Percentiles rank a stretch among this genome's conserved stretches.
Conservation (phyloP, 1,139 yeast species). For the Zygosaccharomyces sapae region DNA sequence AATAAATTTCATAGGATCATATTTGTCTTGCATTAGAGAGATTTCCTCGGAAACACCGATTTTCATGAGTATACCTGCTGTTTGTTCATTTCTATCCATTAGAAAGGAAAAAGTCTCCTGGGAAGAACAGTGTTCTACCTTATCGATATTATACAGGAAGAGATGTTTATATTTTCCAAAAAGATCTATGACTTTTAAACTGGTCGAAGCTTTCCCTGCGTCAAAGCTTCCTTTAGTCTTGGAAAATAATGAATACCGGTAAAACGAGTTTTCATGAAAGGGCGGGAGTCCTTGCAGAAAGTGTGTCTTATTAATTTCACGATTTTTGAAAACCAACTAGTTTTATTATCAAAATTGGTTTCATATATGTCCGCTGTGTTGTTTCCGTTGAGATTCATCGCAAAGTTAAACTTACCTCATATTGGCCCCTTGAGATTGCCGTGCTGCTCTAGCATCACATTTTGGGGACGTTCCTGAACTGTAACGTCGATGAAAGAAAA, state of each 20-base stretch:
- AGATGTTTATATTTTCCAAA: slow-evolving; percentile 34
- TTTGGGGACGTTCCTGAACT: no score
- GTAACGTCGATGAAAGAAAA: no score
- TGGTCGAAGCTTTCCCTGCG: slow-evolving; percentile 62
- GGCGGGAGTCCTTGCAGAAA: neutral
- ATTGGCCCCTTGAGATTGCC: slow-evolving; percentile 22
- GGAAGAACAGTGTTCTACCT: slow-evolving; percentile 53
- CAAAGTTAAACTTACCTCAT: slow-evolving; percentile 5
- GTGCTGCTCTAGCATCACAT: no score
- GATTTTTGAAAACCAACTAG: neutral
- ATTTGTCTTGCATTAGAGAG: slow-evolving; percentile 27
- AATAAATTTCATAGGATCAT: slow-evolving; percentile 45
- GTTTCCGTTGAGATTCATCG: neutral
- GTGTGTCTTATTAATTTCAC: neutral
- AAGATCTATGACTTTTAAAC: slow-evolving; percentile 46
- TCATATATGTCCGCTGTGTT: neutral
- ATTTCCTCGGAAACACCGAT: slow-evolving; percentile 51
- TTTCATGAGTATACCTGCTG: slow-evolving; percentile 69
- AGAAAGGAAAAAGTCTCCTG: slow-evolving; percentile 27
- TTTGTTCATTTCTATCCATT: slow-evolving; percentile 47
- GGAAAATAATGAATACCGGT: no score
- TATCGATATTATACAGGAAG: slow-evolving; percentile 57
- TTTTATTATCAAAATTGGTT: neutral
- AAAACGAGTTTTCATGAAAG: no score
- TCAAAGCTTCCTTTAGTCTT: slow-evolving; percentile 52